Evolutionary conservation across 1,284 basidiomycete genomes (phyloP).

Genomic region (Amylostereum areolatum): DNA sequence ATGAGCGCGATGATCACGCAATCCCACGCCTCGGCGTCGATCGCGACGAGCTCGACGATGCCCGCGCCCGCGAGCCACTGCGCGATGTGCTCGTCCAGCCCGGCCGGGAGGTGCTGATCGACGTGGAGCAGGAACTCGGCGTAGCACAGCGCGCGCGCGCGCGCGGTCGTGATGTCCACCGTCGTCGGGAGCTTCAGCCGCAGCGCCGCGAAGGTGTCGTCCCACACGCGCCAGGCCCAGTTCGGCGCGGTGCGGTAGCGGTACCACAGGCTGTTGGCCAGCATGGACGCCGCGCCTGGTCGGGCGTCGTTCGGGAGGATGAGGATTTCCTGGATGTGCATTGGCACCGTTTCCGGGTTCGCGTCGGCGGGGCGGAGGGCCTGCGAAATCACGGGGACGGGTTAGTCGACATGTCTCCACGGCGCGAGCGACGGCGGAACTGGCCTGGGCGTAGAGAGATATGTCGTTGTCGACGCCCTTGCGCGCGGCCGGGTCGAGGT

Average conservation of each 20-base stretch:
- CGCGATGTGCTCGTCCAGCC: constrained; percentile 61
- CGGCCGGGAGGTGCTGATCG: constrained; percentile 66
- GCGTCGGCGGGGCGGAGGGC: constrained; percentile 40
- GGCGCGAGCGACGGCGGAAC: constrained; percentile 9
- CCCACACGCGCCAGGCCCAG: constrained; percentile 78
- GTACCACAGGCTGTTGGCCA: constrained; percentile 75
- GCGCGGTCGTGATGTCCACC: constrained; percentile 36
- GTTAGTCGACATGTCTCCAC: too few relatives aligned
- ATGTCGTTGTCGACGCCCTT: constrained; percentile 56
- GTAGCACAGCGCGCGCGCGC: constrained; percentile 54
- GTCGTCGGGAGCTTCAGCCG: constrained; percentile 57
- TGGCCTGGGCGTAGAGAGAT: constrained; percentile 51
- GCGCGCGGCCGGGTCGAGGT: constrained; percentile 48
- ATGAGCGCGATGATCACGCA: constrained; percentile 55
- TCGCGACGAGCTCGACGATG: constrained; percentile 49
- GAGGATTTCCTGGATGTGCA: constrained; percentile 61
- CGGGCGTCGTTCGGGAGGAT: constrained; percentile 51
- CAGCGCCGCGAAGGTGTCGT: constrained; percentile 66
- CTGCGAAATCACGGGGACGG: constrained; percentile 17
- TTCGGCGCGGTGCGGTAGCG: constrained; percentile 64
- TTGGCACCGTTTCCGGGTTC: constrained; percentile 46
- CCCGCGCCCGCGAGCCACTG: constrained; percentile 66
- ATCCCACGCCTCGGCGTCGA: constrained; percentile 59
- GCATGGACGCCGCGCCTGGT: constrained; percentile 53
- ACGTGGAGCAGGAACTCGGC: constrained; percentile 64